Conservation (phyloP, 805 yeast species). For the baker's yeast (Saccharomyces cerevisiae) region DNA sequence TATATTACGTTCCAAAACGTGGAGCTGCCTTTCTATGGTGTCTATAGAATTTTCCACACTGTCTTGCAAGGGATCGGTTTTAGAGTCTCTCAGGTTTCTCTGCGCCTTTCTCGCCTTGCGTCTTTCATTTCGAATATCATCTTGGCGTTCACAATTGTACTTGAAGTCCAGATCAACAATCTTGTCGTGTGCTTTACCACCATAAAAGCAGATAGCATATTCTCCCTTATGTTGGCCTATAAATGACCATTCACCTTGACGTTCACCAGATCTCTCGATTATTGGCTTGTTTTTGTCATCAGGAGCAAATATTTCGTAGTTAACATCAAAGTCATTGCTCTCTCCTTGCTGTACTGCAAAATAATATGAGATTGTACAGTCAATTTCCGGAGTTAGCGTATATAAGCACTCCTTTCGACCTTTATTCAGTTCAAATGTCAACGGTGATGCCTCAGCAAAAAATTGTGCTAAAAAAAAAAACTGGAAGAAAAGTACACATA, state of each 20-base stretch:
- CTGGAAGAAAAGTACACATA: not conserved
- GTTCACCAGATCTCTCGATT: conserved; percentile 48
- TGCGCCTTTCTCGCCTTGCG: conserved; percentile 34
- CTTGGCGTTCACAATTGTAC: conserved; percentile 23
- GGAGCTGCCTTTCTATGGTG: conserved; percentile 52
- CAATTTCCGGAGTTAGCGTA: conserved; percentile 44
- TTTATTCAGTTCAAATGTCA: conserved; percentile 22
- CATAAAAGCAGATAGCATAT: conserved; percentile 78
- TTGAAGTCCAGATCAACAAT: conserved; percentile 74
- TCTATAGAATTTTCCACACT: conserved; percentile 37
- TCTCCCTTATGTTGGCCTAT: conserved; percentile 63
- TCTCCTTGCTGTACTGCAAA: conserved; percentile 27
- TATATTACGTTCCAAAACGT: conserved; percentile 47
- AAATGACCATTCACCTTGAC: conserved; percentile 75
- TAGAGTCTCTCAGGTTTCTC: conserved; percentile 13
- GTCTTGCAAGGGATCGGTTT: conserved; percentile 15
- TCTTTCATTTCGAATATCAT: conserved; percentile 52
- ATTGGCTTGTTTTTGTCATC: conserved; percentile 29
- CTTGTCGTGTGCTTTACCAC: conserved; percentile 76
- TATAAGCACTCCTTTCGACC: conserved; percentile 24
- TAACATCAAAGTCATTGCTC: conserved; percentile 14
- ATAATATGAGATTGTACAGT: conserved; percentile 41
- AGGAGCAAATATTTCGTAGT: conserved; percentile 31
- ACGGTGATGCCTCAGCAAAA: conserved; percentile 14
- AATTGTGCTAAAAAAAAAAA: not conserved